phyloP scores from a whole-genome alignment of 108 stramenopile genomes.

The Cylindrotheca closterium region DNA sequence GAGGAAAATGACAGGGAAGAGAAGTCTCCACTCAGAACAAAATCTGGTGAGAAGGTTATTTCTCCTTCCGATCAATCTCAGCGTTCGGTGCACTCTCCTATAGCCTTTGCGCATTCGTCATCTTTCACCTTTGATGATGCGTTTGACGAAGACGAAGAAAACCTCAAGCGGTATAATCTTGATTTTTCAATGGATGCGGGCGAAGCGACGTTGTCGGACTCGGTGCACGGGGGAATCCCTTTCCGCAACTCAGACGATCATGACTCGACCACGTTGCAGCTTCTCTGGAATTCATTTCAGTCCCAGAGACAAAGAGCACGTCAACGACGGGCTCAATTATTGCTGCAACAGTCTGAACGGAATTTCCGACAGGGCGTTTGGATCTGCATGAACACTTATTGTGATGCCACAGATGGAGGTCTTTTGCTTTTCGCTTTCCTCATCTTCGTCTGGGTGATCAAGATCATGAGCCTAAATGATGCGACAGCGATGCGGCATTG shows the following conservation, averaged over 20 bases:
- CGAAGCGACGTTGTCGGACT: neutral
- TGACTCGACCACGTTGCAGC: slow-evolving; percentile 5
- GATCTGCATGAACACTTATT: slow-evolving; percentile 23
- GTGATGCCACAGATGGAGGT: slow-evolving; percentile 37
- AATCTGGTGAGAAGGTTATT: neutral
- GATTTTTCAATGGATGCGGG: neutral
- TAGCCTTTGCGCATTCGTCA: neutral
- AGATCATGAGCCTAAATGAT: neutral
- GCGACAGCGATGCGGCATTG: neutral
- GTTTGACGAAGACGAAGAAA: neutral
- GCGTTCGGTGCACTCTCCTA: neutral
- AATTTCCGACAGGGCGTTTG: slow-evolving; percentile 15
- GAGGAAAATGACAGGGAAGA: neutral
- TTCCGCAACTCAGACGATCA: neutral
- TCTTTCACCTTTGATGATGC: neutral
- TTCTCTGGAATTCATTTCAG: slow-evolving; percentile 28
- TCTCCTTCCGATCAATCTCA: neutral
- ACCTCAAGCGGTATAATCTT: neutral
- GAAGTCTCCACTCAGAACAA: neutral
- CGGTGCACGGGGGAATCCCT: neutral
- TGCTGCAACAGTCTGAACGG: slow-evolving; percentile 33
- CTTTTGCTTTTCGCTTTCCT: slow-evolving; percentile 12
- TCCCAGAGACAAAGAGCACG: slow-evolving; percentile 29
- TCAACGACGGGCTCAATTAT: slow-evolving; percentile 33
- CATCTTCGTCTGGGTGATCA: slow-evolving; percentile 21